These are phyloP conservation scores for Zelopaecilomyces penicillatus DNA, from an alignment of 2,329 filamentous ascomycete genomes.

Conservation along the genomic window DNA sequence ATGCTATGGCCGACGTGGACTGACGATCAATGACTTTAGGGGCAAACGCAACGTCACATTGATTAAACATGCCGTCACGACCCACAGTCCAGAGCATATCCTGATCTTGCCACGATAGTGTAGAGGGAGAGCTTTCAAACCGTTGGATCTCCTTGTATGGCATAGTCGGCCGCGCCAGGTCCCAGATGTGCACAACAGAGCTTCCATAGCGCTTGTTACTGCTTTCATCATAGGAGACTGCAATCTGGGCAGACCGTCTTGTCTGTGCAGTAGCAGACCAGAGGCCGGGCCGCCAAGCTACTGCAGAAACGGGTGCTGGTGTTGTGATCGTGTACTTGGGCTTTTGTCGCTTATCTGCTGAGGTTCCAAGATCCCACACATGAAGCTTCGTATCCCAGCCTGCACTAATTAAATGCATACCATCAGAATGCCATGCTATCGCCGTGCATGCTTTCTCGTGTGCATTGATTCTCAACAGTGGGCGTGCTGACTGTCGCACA, in stretches of 20 bases:
- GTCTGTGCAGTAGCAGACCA: conserved; percentile 58
- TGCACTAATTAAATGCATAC: conserved; percentile 55
- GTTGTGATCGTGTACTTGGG: conserved; percentile 53
- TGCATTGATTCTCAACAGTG: conserved; percentile 50
- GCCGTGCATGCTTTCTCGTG: conserved; percentile 53
- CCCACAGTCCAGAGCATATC: conserved; percentile 60
- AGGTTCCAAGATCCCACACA: conserved; percentile 56
- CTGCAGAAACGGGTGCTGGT: conserved; percentile 49
- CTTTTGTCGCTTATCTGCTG: conserved; percentile 55
- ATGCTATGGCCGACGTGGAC: conserved; percentile 51
- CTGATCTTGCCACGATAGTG: conserved; percentile 55
- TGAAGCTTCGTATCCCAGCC: conserved; percentile 54
- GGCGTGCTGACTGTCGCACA: conserved; percentile 44
- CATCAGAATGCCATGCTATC: conserved; percentile 61
- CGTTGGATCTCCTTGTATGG: conserved; percentile 58
- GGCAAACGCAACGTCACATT: conserved; percentile 58
- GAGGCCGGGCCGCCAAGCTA: conserved; percentile 55
- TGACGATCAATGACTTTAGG: conserved; percentile 55
- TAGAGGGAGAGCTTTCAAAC: conserved; percentile 49
- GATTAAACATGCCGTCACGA: conserved; percentile 52
- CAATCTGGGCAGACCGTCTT: conserved; percentile 52
- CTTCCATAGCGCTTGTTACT: conserved; percentile 46
- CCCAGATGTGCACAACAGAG: conserved; percentile 57
- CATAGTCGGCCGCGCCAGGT: conserved; percentile 58
- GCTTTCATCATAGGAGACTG: conserved; percentile 52